Evolutionary conservation across 306 rosid species (phyloP).

Genomic region (Inga leiocalycina): DNA sequence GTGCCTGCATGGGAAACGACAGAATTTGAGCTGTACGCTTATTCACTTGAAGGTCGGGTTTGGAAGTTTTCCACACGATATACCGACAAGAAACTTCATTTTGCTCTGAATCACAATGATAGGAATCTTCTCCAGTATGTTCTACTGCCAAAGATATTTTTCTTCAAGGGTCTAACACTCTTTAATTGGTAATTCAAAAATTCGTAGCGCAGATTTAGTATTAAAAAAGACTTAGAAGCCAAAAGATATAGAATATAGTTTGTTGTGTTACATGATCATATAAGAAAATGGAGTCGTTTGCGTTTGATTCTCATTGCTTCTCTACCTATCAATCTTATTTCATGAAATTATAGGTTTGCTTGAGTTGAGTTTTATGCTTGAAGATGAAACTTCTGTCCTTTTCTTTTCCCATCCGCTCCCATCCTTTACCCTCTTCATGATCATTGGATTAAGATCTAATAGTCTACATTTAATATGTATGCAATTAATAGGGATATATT

Average conservation of each 20-base stretch:
- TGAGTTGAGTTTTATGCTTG: background rate
- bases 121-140: constrained; percentile 11
- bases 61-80: constrained; percentile 23
- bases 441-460: too few relatives aligned
- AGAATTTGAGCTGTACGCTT: constrained; percentile 32
- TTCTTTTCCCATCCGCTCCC: too few relatives aligned
- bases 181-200: background rate
- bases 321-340: background rate
- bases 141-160: background rate
- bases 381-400: background rate
- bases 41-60: constrained; percentile 48
- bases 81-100: constrained; percentile 52
- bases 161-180: background rate
- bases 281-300: background rate
- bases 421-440: too few relatives aligned
- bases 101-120: constrained; percentile 31
- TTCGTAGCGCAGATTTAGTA: background rate
- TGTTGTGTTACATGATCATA: background rate
- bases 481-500: too few relatives aligned
- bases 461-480: background rate
- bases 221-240: background rate
- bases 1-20: constrained; percentile 34
- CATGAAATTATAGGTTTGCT: background rate
- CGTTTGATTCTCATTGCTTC: background rate
- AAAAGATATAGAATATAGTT: background rate